Conservation (phyloP, 2,329 filamentous ascomycete species). For the Fusarium palustre region DNA sequence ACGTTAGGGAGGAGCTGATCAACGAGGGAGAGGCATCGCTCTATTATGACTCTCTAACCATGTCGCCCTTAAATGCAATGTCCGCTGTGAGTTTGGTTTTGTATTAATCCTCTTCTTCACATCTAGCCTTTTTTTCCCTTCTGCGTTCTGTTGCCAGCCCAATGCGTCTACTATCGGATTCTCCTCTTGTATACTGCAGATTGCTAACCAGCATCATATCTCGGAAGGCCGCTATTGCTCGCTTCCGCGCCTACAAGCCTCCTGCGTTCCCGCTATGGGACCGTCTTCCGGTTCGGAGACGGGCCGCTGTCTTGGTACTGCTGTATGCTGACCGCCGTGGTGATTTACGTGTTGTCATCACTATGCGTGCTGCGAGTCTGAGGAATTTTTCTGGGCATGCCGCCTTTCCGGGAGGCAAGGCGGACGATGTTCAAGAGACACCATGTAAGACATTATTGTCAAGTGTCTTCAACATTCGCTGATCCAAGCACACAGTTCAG, state of each 20-base stretch:
- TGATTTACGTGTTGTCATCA: conserved; percentile 78
- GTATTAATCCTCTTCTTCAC: neutral
- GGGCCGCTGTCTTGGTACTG: conserved; percentile 88
- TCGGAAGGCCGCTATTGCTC: conserved; percentile 67
- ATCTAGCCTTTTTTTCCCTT: neutral
- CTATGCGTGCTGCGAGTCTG: conserved; percentile 73
- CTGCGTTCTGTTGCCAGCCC: neutral
- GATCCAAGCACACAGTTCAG: conserved; percentile 66
- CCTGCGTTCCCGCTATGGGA: conserved; percentile 73
- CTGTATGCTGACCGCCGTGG: conserved; percentile 87
- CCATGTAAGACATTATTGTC: conserved; percentile 60
- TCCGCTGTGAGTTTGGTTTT: conserved; percentile 62
- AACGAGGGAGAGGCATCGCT: conserved; percentile 56
- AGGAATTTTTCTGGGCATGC: conserved; percentile 84
- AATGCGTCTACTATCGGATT: conserved; percentile 31
- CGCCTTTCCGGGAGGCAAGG: conserved; percentile 85
- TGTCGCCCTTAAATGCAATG: conserved; percentile 66
- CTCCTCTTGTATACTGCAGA: conserved; percentile 8
- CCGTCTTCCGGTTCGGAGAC: conserved; percentile 69
- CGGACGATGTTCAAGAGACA: conserved; percentile 67
- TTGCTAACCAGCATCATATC: conserved; percentile 37
- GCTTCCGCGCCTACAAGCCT: conserved; percentile 70
- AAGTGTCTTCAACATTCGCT: neutral
- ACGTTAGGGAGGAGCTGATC: conserved; percentile 30
- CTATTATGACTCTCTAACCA: conserved; percentile 69